Conservation (phyloP, 768 basidiomycete species). For the Termitomyces heimii region DNA sequence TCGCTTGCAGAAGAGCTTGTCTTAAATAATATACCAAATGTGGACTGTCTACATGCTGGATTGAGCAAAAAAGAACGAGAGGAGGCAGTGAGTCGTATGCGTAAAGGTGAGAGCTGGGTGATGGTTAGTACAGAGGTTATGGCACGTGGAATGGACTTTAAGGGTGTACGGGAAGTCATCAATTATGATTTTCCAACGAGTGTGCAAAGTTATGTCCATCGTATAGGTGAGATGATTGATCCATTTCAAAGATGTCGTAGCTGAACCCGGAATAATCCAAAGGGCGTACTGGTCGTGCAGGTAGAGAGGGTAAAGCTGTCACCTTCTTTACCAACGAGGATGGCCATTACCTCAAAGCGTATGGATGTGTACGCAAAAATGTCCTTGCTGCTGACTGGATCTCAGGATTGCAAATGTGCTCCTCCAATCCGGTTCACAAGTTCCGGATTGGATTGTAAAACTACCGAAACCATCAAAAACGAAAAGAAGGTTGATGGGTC, state of each 20-base stretch:
- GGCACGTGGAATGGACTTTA: constrained; percentile 98
- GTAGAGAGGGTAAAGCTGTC: constrained; percentile 85
- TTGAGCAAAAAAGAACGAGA: constrained; percentile 86
- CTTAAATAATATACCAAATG: constrained; percentile 70
- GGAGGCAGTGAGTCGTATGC: constrained; percentile 79
- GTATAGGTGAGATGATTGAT: constrained; percentile 60
- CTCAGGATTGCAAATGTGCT: constrained; percentile 92
- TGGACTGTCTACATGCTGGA: constrained; percentile 89
- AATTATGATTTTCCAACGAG: constrained; percentile 97
- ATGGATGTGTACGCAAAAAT: constrained; percentile 18
- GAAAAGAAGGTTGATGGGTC: constrained; percentile 81
- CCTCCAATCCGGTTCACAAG: constrained; percentile 82
- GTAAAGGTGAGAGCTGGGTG: constrained; percentile 88
- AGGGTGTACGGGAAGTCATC: constrained; percentile 87
- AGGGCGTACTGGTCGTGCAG: constrained; percentile 95
- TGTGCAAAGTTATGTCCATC: constrained; percentile 92
- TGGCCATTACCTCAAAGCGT: constrained; percentile 88
- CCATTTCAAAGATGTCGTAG: neutral
- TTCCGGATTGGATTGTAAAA: constrained; percentile 93
- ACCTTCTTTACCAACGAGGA: constrained; percentile 97
- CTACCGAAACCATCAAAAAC: constrained; percentile 91
- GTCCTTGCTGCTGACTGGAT: constrained; percentile 1
- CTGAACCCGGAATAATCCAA: neutral
- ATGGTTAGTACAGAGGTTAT: constrained; percentile 96
- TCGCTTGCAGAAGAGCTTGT: constrained; percentile 79